phyloP scores from a whole-genome alignment of 805 yeast genomes.

The Wickerhamomyces alni region DNA sequence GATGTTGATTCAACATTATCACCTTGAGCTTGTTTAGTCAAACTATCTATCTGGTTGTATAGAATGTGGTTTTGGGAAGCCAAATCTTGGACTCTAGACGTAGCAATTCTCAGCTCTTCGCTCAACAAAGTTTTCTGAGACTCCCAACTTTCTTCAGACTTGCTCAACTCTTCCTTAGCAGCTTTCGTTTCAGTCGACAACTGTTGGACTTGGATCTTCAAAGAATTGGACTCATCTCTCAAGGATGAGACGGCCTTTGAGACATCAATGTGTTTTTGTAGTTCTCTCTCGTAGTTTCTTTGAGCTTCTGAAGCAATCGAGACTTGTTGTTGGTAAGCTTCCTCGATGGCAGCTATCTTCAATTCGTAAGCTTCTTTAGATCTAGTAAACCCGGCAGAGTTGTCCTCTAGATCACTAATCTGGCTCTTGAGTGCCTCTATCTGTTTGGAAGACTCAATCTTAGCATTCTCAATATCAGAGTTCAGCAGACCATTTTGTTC shows the following conservation, averaged over 20 bases:
- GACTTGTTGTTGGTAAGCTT: conserved; percentile 38
- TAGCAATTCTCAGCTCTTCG: conserved; percentile 40
- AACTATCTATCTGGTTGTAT: conserved; percentile 57
- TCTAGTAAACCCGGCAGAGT: conserved; percentile 14
- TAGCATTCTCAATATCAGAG: conserved; percentile 25
- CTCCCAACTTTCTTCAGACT: conserved; percentile 40
- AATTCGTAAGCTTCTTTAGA: conserved; percentile 26
- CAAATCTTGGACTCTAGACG: conserved; percentile 46
- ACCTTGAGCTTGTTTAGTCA: conserved; percentile 16
- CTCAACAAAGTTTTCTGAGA: conserved; percentile 36
- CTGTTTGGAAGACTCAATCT: conserved; percentile 20
- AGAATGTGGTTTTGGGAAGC: conserved; percentile 63
- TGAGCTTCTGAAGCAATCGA: conserved; percentile 44
- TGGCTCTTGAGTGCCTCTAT: conserved; percentile 8
- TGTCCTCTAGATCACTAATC: background rate
- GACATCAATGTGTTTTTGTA: conserved; percentile 48
- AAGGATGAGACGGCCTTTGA: conserved; percentile 34
- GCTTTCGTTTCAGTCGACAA: conserved; percentile 24
- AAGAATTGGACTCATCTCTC: conserved; percentile 30
- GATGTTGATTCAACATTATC: background rate
- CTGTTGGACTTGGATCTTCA: conserved; percentile 23
- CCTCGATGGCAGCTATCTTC: conserved; percentile 25
- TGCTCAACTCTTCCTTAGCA: conserved; percentile 27
- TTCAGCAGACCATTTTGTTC: conserved; percentile 25
- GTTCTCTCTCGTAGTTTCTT: conserved; percentile 48